Base-by-base conservation (phyloP, 2,329 filamentous ascomycete genomes). In the Fusarium kyushuense region DNA sequence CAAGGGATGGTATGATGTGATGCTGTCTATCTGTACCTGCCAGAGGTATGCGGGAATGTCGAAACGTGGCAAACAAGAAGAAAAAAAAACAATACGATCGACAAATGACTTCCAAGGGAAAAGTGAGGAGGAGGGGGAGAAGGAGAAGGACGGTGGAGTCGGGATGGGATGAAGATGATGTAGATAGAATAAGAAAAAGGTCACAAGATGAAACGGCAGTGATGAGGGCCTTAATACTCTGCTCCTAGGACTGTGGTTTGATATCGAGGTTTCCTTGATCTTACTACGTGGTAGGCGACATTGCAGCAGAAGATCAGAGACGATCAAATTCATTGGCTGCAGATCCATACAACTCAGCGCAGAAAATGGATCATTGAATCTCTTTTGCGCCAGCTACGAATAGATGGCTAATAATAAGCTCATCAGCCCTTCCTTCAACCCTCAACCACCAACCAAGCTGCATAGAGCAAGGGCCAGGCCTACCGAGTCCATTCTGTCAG, bases 31-130 rank as follows among this genome's bases (percentile, higher is more conserved):
- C 9, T 54, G 53, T 70, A 70, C 67, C 67, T 70, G 63, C 67
- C 67, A 70, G 63, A 70, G 67, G 67, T 70, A 70, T 70, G 63
- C 66, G 65, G 66, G 60, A 69, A 65, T 52, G 55, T 68, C 49
- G 59, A 65, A 69, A 69, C 65, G 65, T 54, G 65, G 63, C 46
- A 60, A 49, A 53, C 51, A 53, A 66, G 40, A 41, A 65, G 6
- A 8, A 16, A 33, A 16, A 33, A 38, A 67, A 63, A 68, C 64
- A 58, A 63, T 54, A 51, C 48, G 64, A 68, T 63, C 41, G 51
- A 33, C 51, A 12, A 43, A 21, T 54, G 57, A 66, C 71, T 71
- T 73, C 71, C 58, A 63, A 54, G 66, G 45, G 30, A 38, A 36
- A 40, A 11, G 16, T 11, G 19, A 36, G 38, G 19, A 25, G 30